Evolutionary conservation across 2,329 filamentous ascomycete species (phyloP), one percentile per base, ranked within the genome.

Genomic region (Epichloe scottii): DNA sequence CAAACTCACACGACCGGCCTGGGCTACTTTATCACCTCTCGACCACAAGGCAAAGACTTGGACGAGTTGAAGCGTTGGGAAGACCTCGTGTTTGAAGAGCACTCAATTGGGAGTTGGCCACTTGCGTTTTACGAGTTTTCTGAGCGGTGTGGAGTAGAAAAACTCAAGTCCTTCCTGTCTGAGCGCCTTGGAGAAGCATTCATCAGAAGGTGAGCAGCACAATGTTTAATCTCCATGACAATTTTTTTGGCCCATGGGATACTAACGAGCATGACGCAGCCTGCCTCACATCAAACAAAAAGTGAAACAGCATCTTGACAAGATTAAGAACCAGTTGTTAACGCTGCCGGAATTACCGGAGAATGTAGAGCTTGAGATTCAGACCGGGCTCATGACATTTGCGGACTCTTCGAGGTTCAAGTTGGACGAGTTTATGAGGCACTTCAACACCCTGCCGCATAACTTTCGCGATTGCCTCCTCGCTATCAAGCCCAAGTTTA

Each of bases 11-110:
- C 63, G 0, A 76, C 90, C 0, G 83, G 82, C 0, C 74, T 87
- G n/a, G 86, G 85, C 0, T 95, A 91, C 60, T 94, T 84, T 54
- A 79, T 87, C 8, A 87, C 90, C 0, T 86, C 84, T 0, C 79
- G 84, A 1, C 82, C 84, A 3, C 76, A 78, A 30, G 69, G 67
- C 0, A 73, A 79, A 47, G 67, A 73, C 0, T 68, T 84, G 0
- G 75, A 77, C 2, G 67, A 73, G n/a, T 70, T 78, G 3, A 68
- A 66, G 7, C 65, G 64, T 2, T 78, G 72, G 68, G 78, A 82
- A 48, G 72, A 77, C 12, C 59, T 65, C 0, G 73, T 79, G 42
- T 81, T 82, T 51, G 68, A 72, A 12, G 60, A 65, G 1, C 55
- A 65, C 15, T 59, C 58, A 2, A 55, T 63, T 49, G 62, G 68